Percentiles rank a stretch among this genome's conserved stretches.
phyloP scores from a whole-genome alignment of 2,329 filamentous ascomycete genomes.

The Pestalotiopsis sp. region DNA sequence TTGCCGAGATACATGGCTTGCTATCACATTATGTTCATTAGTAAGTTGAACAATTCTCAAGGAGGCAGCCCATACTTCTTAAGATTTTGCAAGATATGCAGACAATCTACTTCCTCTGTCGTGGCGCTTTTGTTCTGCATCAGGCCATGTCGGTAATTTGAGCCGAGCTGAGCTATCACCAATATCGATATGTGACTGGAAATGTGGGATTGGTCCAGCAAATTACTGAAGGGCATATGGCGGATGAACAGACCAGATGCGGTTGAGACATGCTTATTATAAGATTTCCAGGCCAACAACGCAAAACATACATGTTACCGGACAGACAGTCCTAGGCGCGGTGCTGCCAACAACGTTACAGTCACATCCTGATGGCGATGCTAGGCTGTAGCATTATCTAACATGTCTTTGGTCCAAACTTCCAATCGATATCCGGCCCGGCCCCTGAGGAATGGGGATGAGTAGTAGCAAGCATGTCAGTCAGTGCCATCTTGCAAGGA shows the following conservation, averaged over 20 bases:
- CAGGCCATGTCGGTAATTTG: neutral
- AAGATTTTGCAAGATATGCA: no score
- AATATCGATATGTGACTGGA: no score
- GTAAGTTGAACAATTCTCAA: neutral
- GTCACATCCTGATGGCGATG: neutral
- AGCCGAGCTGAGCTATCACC: neutral
- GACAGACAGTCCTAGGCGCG: neutral
- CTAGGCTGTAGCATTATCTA: neutral
- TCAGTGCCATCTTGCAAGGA: neutral
- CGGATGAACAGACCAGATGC: neutral
- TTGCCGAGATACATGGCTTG: neutral
- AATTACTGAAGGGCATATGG: neutral
- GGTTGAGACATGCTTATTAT: neutral
- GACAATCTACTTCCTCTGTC: neutral
- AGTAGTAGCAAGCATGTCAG: neutral
- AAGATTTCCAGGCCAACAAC: neutral
- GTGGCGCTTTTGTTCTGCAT: neutral
- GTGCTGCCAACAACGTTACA: neutral
- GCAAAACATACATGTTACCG: neutral
- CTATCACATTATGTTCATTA: neutral
- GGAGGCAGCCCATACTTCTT: neutral
- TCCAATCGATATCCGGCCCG: neutral
- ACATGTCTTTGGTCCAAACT: neutral
- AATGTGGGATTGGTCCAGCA: no score
- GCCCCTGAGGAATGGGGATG: neutral